These are phyloP conservation scores for Grigorovia transvaalensis DNA, from an alignment of 805 yeast genomes.

Conservation along the genomic window DNA sequence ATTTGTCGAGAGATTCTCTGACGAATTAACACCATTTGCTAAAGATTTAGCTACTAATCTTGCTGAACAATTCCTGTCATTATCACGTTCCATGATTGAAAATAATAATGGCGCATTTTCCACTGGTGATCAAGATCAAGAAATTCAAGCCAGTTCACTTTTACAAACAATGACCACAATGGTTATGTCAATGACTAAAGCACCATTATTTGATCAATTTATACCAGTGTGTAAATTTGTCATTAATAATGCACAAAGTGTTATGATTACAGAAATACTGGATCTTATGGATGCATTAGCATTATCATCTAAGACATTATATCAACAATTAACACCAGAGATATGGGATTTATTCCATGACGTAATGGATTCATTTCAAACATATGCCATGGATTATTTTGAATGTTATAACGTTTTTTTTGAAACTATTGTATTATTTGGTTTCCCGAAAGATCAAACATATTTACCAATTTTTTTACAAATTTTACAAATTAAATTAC, in stretches of 20 bases:
- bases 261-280: constrained; percentile 51
- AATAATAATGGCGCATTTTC: constrained; percentile 25
- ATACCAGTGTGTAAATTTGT: constrained; percentile 51
- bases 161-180: constrained; percentile 66
- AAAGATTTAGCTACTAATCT: constrained; percentile 49
- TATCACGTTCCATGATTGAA: constrained; percentile 49
- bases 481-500: constrained; percentile 20
- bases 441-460: constrained; percentile 34
- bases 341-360: constrained; percentile 44
- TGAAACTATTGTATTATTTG: constrained; percentile 42
- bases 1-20: constrained; percentile 79
- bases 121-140: constrained; percentile 46
- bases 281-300: constrained; percentile 51
- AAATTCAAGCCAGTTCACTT: constrained; percentile 57
- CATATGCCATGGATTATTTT: constrained; percentile 50
- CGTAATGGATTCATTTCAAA: constrained; percentile 44
- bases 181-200: constrained; percentile 53
- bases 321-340: constrained; percentile 37
- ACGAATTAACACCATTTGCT: constrained; percentile 84
- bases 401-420: constrained; percentile 48
- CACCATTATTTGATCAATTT: constrained; percentile 43
- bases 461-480: constrained; percentile 21
- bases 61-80: constrained; percentile 47
- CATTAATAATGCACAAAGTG: constrained; percentile 46
- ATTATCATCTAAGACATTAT: constrained; percentile 37